Evolutionary conservation across 2,329 filamentous ascomycete species (phyloP), one percentile per base, ranked within the genome.

Genomic region (Talaromyces islandicus): DNA sequence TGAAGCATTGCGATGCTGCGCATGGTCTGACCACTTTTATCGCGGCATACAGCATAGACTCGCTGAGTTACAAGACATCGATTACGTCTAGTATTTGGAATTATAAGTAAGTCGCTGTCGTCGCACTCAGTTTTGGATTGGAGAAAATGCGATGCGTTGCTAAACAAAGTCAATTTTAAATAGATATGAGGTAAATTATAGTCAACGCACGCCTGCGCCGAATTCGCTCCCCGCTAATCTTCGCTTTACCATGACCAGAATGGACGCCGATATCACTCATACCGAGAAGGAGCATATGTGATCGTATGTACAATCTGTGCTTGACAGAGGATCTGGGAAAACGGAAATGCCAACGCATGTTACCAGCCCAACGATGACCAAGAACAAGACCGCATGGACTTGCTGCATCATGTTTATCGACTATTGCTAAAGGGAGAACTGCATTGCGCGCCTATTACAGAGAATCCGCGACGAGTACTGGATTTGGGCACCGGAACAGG

Each of bases 401-500:
- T 74, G 51, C 67, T 71, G 56, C 73, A 75, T 57, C 67, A 75
- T 62, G 64, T 74, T 59, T 68, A 69, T 43, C 67, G 65, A 19
- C 67, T 75, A 27, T 64, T 67, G 0, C 58, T 74, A 30, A 67
- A 66, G 19, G 68, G 69, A 27, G 69, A 69, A 48, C 64, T 75
- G 11, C 66, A 65, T 46, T 63, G 66, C 12, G 68, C 72, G 7
- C 72, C 75, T 1, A 66, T 74, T 25, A 60, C 55, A 9, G 52
- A 65, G 6, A 63, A 67, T 6, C 58, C 66, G 0, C 63, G 64
- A 29, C 66, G 64, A 17, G 66, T 70, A 5, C 64, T 77, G n/a
- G 73, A 76, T 62, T 63, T 79, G 5, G 76, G 76, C 25, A 78
- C 76, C 0, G 73, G 72, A 7, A 60, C 50, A 46, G 58, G 52